phyloP scores from a whole-genome alignment of 139 green algal species.

The Chlamydomonas eustigma region DNA sequence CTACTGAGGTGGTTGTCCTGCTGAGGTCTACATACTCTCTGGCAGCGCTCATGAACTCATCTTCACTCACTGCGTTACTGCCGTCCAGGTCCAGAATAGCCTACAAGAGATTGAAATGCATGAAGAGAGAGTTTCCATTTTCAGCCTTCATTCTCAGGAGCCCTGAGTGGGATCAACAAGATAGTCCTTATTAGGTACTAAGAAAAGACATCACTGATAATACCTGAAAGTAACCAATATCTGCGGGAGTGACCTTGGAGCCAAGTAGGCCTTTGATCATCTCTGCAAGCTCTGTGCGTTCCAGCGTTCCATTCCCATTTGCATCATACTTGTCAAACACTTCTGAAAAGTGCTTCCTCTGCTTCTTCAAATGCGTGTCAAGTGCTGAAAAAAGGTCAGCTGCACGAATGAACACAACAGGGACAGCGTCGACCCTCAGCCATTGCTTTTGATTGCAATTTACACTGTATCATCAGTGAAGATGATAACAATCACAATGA shows the following conservation, averaged over 20 bases:
- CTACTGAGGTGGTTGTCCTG: neutral
- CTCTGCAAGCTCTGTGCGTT: conserved; percentile 28
- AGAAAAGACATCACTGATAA: neutral
- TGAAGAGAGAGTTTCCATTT: too few species aligned
- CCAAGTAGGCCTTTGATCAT: conserved; percentile 30
- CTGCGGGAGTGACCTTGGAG: conserved; percentile 4
- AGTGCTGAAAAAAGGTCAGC: conserved; percentile 39
- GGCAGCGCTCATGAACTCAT: conserved; percentile 27
- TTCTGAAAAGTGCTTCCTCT: conserved; percentile 26
- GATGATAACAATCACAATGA: too few species aligned
- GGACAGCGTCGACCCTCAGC: too few species aligned
- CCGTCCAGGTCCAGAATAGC: conserved; percentile 36
- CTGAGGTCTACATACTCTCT: conserved; percentile 14
- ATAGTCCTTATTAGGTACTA: too few species aligned
- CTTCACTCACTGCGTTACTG: conserved; percentile 18
- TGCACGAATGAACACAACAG: too few species aligned
- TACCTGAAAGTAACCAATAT: conserved; percentile 24
- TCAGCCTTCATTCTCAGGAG: too few species aligned
- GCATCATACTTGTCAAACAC: conserved; percentile 39
- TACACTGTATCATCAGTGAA: too few species aligned
- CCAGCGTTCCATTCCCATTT: conserved; percentile 32
- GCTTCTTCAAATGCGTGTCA: conserved; percentile 28
- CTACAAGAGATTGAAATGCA: neutral
- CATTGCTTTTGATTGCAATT: too few species aligned
- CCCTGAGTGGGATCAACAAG: too few species aligned